phyloP scores from a whole-genome alignment of 2,329 filamentous ascomycete species.

The Lachnellula arida region DNA sequence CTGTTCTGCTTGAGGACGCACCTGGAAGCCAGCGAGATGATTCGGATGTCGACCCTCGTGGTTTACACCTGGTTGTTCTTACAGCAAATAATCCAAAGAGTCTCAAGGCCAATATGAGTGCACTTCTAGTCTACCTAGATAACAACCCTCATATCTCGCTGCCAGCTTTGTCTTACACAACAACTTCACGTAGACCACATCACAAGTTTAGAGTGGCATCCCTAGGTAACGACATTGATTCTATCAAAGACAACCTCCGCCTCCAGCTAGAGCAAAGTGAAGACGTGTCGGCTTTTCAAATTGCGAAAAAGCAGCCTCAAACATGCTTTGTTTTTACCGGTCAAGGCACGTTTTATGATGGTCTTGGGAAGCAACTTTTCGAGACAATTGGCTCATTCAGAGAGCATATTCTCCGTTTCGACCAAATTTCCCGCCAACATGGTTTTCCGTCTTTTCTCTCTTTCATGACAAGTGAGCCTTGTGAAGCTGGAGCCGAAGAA shows the following conservation, averaged over 20 bases:
- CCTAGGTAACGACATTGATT: neutral
- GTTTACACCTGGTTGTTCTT: constrained; percentile 38
- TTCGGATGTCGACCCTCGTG: constrained; percentile 37
- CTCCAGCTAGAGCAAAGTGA: constrained; percentile 44
- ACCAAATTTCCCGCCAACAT: constrained; percentile 20
- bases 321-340: constrained; percentile 34
- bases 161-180: constrained; percentile 14
- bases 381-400: constrained; percentile 35
- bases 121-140: constrained; percentile 4
- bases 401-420: constrained; percentile 21
- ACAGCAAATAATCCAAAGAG: constrained; percentile 39
- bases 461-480: constrained; percentile 38
- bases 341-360: constrained; percentile 43
- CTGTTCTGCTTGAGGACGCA: constrained; percentile 20
- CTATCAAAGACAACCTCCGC: neutral
- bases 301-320: no score
- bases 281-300: no score
- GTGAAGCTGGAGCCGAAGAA: constrained; percentile 10
- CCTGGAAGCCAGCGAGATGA: constrained; percentile 24
- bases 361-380: constrained; percentile 24
- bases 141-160: constrained; percentile 4
- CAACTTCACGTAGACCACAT: constrained; percentile 46
- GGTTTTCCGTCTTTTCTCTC: constrained; percentile 29
- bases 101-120: constrained; percentile 12
- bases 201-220: constrained; percentile 46